These are phyloP conservation scores for Lecanicillium sp. DNA, from an alignment of 2,329 filamentous ascomycete species.

Conservation along the genomic window DNA sequence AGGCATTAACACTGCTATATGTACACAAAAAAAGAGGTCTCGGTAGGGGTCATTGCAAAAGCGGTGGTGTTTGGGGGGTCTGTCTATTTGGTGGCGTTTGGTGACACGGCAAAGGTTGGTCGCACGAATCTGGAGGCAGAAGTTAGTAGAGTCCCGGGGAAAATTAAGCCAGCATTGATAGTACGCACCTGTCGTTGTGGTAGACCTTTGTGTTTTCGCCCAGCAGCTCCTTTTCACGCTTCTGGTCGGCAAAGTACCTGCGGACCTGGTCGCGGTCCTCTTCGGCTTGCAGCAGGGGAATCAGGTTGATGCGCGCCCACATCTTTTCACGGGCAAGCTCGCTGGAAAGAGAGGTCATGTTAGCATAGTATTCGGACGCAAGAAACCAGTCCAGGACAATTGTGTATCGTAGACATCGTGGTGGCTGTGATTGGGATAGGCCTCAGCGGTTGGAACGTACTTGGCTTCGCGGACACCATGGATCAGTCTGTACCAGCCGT, in stretches of 20 bases:
- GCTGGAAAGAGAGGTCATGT: constrained; percentile 36
- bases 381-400: no score
- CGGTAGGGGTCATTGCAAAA: not conserved
- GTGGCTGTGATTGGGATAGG: not conserved
- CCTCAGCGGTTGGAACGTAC: constrained; percentile 46
- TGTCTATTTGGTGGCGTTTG: constrained; percentile 52
- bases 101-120: constrained; percentile 70
- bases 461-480: constrained; percentile 84
- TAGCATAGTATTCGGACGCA: constrained; percentile 1
- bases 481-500: constrained; percentile 82
- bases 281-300: constrained; percentile 89
- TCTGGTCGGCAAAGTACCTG: constrained; percentile 77
- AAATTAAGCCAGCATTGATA: not conserved
- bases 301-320: constrained; percentile 93
- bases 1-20: constrained; percentile 7
- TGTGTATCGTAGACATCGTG: no score
- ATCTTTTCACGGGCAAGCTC: constrained; percentile 96
- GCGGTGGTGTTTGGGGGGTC: not conserved
- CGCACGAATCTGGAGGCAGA: constrained; percentile 60
- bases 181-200: constrained; percentile 72
- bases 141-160: not conserved
- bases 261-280: constrained; percentile 93
- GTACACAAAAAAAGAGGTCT: constrained; percentile 8
- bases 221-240: constrained; percentile 82
- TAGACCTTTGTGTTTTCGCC: constrained; percentile 81